A percentile compares a stretch with the other conserved stretches of the same genome.
Evolutionary conservation across 345 rosid genomes (phyloP).

Genomic region (Barbarea vulgaris): DNA sequence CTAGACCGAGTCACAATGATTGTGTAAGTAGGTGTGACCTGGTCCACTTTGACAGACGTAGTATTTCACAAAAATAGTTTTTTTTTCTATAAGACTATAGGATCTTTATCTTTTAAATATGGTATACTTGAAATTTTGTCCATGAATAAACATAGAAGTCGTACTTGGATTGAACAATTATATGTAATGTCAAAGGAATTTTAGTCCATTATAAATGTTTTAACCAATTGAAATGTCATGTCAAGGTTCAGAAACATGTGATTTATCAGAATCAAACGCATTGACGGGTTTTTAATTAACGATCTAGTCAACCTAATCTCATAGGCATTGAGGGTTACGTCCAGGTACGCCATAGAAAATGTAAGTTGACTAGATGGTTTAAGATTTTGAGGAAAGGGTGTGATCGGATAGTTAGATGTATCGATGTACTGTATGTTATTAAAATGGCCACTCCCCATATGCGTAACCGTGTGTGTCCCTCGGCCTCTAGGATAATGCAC

Average conservation of each 20-base stretch:
- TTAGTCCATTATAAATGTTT: not conserved
- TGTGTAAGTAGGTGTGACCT: not conserved
- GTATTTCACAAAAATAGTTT: no score
- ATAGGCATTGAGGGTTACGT: constrained; percentile 33
- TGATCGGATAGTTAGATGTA: not conserved
- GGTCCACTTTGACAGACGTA: not conserved
- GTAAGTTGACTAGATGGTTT: constrained; percentile 51
- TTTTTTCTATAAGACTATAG: no score
- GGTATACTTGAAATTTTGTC: not conserved
- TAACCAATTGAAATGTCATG: not conserved
- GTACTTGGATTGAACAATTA: not conserved
- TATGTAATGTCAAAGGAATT: not conserved
- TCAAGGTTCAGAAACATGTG: not conserved
- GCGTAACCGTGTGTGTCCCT: constrained; percentile 52
- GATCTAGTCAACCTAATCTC: not conserved
- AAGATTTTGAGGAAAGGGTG: constrained; percentile 42
- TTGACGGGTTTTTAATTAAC: not conserved
- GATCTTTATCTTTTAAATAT: no score
- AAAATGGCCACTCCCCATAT: constrained; percentile 70
- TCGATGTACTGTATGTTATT: constrained; percentile 43
- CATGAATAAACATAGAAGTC: not conserved
- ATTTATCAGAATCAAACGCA: not conserved
- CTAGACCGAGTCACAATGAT: not conserved
- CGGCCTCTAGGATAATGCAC: constrained; percentile 39
- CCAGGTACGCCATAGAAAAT: constrained; percentile 73